phyloP scores from a whole-genome alignment of 441 rosid species.

The Cnidoscolus chayamansa region DNA sequence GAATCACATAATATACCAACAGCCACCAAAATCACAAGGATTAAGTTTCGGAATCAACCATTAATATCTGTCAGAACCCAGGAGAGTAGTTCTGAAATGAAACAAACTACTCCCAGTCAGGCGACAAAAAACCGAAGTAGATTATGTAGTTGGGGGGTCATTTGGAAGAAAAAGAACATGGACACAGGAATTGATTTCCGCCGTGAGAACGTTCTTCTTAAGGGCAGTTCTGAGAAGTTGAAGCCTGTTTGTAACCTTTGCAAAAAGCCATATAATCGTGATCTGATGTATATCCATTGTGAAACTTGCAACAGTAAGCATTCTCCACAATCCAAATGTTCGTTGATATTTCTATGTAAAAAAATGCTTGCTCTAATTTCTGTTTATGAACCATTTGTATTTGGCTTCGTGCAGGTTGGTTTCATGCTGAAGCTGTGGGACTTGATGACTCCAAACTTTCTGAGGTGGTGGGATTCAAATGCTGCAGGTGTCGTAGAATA shows the following conservation, averaged over 20 bases:
- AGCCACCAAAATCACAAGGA: conserved; percentile 34
- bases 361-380: conserved; percentile 1
- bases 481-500: conserved; percentile 93
- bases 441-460: conserved; percentile 65
- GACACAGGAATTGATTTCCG: conserved; percentile 69
- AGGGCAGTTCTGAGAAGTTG: conserved; percentile 32
- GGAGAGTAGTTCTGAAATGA: conserved; percentile 37
- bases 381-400: conserved; percentile 8
- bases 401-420: conserved; percentile 68
- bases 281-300: conserved; percentile 74
- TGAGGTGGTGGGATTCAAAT: conserved; percentile 84
- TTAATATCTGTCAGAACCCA: conserved; percentile 33
- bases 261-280: conserved; percentile 51
- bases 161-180: conserved; percentile 70
- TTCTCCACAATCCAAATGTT: conserved; percentile 19
- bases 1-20: conserved; percentile 37
- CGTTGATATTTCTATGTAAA: conserved; percentile 11
- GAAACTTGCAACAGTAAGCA: conserved; percentile 71
- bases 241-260: conserved; percentile 64
- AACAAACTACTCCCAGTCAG: conserved; percentile 33
- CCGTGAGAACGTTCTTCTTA: conserved; percentile 50
- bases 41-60: conserved; percentile 46
- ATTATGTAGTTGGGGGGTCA: conserved; percentile 72
- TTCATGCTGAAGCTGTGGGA: conserved; percentile 79
- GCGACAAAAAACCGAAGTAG: conserved; percentile 40